Evolutionary conservation across 805 yeast species (phyloP).

Genomic region (Ogataea saltuana): DNA sequence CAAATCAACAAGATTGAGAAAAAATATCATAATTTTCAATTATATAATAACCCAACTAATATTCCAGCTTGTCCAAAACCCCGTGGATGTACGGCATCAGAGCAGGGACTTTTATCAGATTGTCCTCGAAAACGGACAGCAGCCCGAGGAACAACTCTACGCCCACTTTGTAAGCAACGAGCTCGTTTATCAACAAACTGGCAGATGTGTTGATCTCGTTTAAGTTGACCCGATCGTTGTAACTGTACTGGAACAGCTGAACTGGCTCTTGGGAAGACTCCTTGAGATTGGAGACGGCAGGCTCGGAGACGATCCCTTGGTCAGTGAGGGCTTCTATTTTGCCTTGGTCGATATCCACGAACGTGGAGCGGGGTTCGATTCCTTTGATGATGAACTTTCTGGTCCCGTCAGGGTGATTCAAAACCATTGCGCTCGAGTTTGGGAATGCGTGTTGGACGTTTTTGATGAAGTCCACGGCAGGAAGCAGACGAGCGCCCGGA

Average conservation of each 20-base stretch:
- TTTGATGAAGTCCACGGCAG: constrained; percentile 96
- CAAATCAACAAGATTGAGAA: background rate
- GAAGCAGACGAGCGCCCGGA: constrained; percentile 56
- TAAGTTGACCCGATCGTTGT: constrained; percentile 34
- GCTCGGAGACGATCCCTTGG: constrained; percentile 10
- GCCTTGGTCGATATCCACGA: constrained; percentile 51
- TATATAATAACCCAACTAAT: constrained; percentile 11
- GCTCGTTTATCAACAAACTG: constrained; percentile 37
- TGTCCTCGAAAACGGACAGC: constrained; percentile 34
- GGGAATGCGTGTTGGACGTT: constrained; percentile 89
- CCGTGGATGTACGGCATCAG: constrained; percentile 30
- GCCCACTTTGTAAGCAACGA: constrained; percentile 36
- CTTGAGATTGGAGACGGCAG: constrained; percentile 17
- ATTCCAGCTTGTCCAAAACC: constrained; percentile 25
- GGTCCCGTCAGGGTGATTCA: constrained; percentile 60
- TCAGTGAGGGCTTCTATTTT: constrained; percentile 41
- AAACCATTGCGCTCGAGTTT: constrained; percentile 90
- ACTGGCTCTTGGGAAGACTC: constrained; percentile 33
- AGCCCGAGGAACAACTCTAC: constrained; percentile 35
- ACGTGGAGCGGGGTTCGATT: constrained; percentile 76
- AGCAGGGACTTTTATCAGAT: constrained; percentile 38
- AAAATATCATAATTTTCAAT: too few relatives aligned
- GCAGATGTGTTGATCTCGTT: constrained; percentile 45
- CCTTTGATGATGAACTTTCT: constrained; percentile 92
- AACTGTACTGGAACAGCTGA: constrained; percentile 34